These are phyloP conservation scores for Mimosa pudica DNA, from an alignment of 306 rosid species.

Conservation along the genomic window DNA sequence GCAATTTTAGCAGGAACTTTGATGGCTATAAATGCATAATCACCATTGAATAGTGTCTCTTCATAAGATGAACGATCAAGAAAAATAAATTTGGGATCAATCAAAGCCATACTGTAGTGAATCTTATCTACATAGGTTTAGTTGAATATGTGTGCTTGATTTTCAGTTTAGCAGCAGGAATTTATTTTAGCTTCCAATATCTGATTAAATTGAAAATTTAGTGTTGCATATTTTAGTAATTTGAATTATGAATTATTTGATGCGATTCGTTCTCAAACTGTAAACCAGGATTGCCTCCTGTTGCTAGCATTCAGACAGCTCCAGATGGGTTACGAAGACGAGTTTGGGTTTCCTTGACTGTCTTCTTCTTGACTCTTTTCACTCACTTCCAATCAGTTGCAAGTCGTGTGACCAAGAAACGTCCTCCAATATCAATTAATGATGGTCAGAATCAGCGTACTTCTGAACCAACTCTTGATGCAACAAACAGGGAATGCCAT, in stretches of 20 bases:
- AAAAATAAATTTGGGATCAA: conserved; percentile 3
- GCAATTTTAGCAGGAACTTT: neutral
- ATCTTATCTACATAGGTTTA: conserved; percentile 19
- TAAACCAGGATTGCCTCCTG: conserved; percentile 57
- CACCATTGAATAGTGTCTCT: neutral
- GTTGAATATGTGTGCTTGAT: neutral
- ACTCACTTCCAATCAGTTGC: conserved; percentile 52
- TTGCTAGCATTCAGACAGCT: conserved; percentile 38
- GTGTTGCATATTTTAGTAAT: conserved; percentile 27
- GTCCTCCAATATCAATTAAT: conserved; percentile 43
- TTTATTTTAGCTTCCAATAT: neutral
- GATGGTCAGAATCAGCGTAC: conserved; percentile 45
- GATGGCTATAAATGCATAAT: conserved; percentile 1
- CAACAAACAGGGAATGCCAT: conserved; percentile 37
- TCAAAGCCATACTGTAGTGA: conserved; percentile 23
- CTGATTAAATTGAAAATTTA: conserved; percentile 1
- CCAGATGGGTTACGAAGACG: conserved; percentile 58
- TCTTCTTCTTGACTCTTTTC: conserved; percentile 61
- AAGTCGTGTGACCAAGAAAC: conserved; percentile 53
- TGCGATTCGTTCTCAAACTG: conserved; percentile 13
- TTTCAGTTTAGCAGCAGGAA: neutral
- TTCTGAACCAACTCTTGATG: conserved; percentile 37
- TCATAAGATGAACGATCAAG: conserved; percentile 8
- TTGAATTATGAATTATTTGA: conserved; percentile 28
- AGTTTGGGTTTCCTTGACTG: conserved; percentile 58